Evolutionary conservation across 2,329 filamentous ascomycete species (phyloP), one percentile per base, ranked within the genome.

Genomic region (Aspergillus texensis): DNA sequence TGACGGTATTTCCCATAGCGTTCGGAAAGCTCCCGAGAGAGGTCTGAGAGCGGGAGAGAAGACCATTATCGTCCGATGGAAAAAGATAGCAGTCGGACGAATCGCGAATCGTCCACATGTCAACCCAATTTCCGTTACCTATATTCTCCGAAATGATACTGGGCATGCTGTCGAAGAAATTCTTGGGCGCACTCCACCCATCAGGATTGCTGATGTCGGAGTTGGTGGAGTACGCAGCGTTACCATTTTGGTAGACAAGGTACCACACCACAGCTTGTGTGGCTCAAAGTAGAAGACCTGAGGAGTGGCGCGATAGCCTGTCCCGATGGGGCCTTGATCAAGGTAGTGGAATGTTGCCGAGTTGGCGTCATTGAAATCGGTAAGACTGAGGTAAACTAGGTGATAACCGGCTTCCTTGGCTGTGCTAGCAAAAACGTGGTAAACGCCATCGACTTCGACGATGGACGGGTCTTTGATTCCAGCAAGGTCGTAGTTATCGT

Each of bases 381-480:
- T 54, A 54, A 63, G 61, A 54, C 57, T 61, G 12, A 63, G 43
- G 16, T 63, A 63, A 19, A 63, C 62, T 6, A 63, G 45, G 14
- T 53, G 55, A 19, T 63, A 63, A 2, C 62, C 62, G 3, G 43
- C 41, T 6, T 9, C 53, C n/a, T 45, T 57, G 8, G 62, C 62
- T 6, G 62, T 61, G 43, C 58, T 63, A 5, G 58, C 58, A 39
- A 63, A 61, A 28, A 61, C 62, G 54, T 63, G 62, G 11, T 63
- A 63, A 11, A 36, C 57, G 14, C 53, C 58, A n/a, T 46, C 34
- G 4, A 61, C 21, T 6, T 57, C 32, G 10, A 63, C 21, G 14
- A 61, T 63, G 2, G 62, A 61, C 3, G 62, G 58, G 21, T 63
- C 62, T 12, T 63, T 63, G 43, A 63, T 57, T 4, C 52, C 62